phyloP scores from a whole-genome alignment of 1,284 basidiomycete species.

The Laetiporus sulphureus region DNA sequence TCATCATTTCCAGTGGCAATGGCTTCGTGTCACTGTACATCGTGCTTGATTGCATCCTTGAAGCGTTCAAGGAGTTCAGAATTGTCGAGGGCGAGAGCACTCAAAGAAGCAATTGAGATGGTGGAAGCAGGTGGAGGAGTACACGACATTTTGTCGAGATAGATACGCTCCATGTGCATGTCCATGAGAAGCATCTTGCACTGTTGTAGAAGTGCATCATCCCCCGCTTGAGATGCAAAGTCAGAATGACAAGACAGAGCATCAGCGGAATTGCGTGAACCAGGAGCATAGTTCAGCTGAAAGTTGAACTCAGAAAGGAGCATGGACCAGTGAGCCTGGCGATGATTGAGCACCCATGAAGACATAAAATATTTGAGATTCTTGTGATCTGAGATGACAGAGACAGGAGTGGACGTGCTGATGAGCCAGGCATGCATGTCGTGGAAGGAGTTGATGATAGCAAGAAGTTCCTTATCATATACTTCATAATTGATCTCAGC shows the following conservation, averaged over 20 bases:
- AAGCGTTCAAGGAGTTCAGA: slow-evolving; percentile 25
- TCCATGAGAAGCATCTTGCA: slow-evolving; percentile 1
- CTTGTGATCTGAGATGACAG: not conserved
- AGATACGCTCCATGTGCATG: not conserved
- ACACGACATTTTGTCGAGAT: not conserved
- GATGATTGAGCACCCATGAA: slow-evolving; percentile 26
- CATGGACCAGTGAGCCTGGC: slow-evolving; percentile 36
- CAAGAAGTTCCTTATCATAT: slow-evolving; percentile 40
- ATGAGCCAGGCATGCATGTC: slow-evolving; percentile 25
- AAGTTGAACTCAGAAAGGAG: slow-evolving; percentile 35
- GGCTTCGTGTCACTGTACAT: slow-evolving; percentile 27
- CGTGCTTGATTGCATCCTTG: slow-evolving; percentile 18
- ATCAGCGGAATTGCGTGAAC: slow-evolving; percentile 28
- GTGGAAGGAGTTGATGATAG: slow-evolving; percentile 26
- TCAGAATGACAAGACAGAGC: slow-evolving; percentile 25
- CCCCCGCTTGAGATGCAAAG: slow-evolving; percentile 28
- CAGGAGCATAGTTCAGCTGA: slow-evolving; percentile 25
- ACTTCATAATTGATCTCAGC: slow-evolving; percentile 37
- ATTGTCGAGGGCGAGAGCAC: slow-evolving; percentile 24
- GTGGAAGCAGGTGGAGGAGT: not conserved
- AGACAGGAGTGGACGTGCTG: not conserved
- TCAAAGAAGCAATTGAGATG: slow-evolving; percentile 6
- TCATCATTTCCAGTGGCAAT: slow-evolving; percentile 18
- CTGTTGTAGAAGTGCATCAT: slow-evolving; percentile 13
- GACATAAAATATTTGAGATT: slow-evolving; percentile 8